Base-by-base conservation (phyloP, 2,329 filamentous ascomycete genomes). In the Penicillium sclerotiorum region DNA sequence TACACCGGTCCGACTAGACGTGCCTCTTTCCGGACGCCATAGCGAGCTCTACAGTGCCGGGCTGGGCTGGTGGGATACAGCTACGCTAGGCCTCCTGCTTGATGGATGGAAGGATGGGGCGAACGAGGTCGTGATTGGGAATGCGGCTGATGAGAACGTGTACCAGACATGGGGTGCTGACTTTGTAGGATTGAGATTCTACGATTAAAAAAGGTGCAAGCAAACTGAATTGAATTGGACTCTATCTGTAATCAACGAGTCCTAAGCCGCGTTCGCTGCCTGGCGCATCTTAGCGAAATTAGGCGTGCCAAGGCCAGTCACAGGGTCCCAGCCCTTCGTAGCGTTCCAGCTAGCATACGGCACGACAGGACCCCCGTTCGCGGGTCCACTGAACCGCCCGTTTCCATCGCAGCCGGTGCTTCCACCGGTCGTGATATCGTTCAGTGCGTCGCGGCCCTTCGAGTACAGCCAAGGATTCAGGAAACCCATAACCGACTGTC, bases 381-480 rank as follows among this genome's bases (percentile, higher is more conserved):
- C 25, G 4, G 72, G 55, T 2, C 75, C 73, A 4, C 69, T 67
- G 56, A 76, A 77, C 2, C 73, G 72, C 17, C 66, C 63, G 1
- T 61, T 58, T 1, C 77, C 77, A 25, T 70, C 71, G 56, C 78
- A 80, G 8, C 78, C 78, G 0, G 57, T 70, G 28, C 75, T 78
- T 6, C 72, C 75, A 13, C 78, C 78, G 9, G 65, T 50, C 3
- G 72, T 71, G 45, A 80, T 77, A 52, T 80, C 78, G 23, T 73
- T 80, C 38, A 81, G 59, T 2, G 70, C 75, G 8, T 64, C 55
- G 49, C 64, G 61, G 3, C 69, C 77, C 17, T 60, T 59, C 20
- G 64, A 65, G 61, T 85, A 86, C 5, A 85, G 61, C 79, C 80
- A 84, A 0, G 82, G 82, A 59, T 86, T 85, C 39, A 85, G 53